A percentile compares a stretch with the other conserved stretches of the same genome.
These are phyloP conservation scores for Tetrahymena elliotti DNA, from an alignment of 73 alveolate genomes.

Conservation along the genomic window DNA sequence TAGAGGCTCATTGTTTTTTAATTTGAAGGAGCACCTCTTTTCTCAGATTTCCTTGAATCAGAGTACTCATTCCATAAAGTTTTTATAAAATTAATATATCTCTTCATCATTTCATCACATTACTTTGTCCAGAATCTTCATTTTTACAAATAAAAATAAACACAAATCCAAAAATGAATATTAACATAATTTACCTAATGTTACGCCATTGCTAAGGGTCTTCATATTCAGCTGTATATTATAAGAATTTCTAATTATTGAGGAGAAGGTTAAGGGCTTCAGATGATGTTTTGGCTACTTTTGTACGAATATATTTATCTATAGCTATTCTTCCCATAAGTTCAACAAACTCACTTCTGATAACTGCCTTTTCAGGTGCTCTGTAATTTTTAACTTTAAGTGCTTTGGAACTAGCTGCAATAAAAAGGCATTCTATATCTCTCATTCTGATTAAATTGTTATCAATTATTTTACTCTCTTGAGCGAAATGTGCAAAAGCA, in stretches of 20 bases:
- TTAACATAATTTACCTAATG: neutral
- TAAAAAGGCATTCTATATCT: slow-evolving; percentile 40
- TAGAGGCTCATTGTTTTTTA: neutral
- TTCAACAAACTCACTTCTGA: slow-evolving; percentile 42
- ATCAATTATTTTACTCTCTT: neutral
- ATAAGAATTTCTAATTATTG: neutral
- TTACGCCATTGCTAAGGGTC: neutral
- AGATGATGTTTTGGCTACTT: neutral
- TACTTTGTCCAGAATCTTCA: neutral
- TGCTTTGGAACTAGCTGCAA: slow-evolving; percentile 18
- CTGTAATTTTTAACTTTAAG: slow-evolving; percentile 9
- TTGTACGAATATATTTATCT: slow-evolving; percentile 28
- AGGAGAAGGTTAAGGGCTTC: neutral
- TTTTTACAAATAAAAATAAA: neutral
- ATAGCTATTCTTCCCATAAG: slow-evolving; percentile 42
- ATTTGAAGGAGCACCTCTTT: neutral
- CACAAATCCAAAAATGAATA: neutral
- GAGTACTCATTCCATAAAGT: neutral
- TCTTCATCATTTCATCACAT: neutral
- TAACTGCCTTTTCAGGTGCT: slow-evolving; percentile 42
- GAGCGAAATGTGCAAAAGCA: slow-evolving; percentile 7
- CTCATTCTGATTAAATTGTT: slow-evolving; percentile 5
- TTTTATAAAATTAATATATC: neutral
- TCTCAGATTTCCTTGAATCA: neutral
- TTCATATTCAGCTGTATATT: neutral